A percentile compares a stretch with the other conserved stretches of the same genome.
Conservation (phyloP, 768 basidiomycete genomes). For the Russula brevipes region DNA sequence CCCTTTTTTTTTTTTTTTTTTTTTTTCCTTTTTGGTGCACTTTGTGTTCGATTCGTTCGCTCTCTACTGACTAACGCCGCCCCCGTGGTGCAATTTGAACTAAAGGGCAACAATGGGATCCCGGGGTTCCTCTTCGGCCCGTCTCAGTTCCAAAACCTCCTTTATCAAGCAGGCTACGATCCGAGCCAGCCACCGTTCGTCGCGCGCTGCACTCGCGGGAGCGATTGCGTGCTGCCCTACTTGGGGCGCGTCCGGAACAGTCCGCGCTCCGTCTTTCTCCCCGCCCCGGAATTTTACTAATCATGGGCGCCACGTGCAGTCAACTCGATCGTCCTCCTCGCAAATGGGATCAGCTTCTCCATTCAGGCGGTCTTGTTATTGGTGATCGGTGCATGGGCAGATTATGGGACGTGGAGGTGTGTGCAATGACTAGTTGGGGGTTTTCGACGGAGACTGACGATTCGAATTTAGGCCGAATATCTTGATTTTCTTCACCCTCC, state of each 20-base stretch:
- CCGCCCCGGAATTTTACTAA: background rate
- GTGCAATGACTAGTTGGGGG: background rate
- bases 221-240: slow-evolving; percentile 61
- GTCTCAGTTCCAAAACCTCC: slow-evolving; percentile 68
- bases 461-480: slow-evolving; percentile 55
- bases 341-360: slow-evolving; percentile 75
- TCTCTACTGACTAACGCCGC: no score
- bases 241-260: slow-evolving; percentile 57
- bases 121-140: slow-evolving; percentile 70
- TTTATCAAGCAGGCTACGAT: slow-evolving; percentile 70
- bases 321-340: slow-evolving; percentile 72
- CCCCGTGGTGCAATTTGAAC: no score
- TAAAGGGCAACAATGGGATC: slow-evolving; percentile 61
- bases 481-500: slow-evolving; percentile 64
- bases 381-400: slow-evolving; percentile 70
- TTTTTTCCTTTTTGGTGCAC: no score
- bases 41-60: no score
- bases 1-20: background rate
- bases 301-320: slow-evolving; percentile 36
- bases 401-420: slow-evolving; percentile 76
- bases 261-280: slow-evolving; percentile 31
- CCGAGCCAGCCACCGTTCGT: slow-evolving; percentile 53
- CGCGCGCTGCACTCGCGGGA: slow-evolving; percentile 42
- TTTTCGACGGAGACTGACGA: background rate
- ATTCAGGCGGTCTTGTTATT: slow-evolving; percentile 65